Evolutionary conservation across 805 yeast genomes (phyloP), one percentile per base, ranked within the genome.

Genomic region (Candida montana): DNA sequence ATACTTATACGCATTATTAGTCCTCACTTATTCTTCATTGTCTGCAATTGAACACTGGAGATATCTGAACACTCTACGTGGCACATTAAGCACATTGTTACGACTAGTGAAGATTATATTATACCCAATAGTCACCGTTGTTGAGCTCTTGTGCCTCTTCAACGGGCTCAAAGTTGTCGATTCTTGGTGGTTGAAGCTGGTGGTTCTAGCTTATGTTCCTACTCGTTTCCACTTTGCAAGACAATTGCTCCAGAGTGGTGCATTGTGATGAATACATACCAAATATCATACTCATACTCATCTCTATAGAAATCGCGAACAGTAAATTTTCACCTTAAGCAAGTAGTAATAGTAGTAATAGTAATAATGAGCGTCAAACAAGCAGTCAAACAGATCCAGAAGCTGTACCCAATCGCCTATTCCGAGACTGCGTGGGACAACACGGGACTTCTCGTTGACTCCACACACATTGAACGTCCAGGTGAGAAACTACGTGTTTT

Each of bases 361-460:
- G n/a, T n/a, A n/a, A n/a, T n/a, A n/a, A 54, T 55, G 57, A 45
- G 54, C 1, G 33, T 83, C 21, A 71, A 71, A 41, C 58, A 62
- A 33, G 70, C 78, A 2, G 66, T 82, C 7, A 57, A 62, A 8
- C 61, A 62, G 1, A 79, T 91, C 45, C 86, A 88, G 57, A 79
- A 75, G 49, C 65, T 80, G n/a, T 93, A 85, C 56, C 99, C 99
- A 2, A 59, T 75, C 13, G 75, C 74, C 34, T 73, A 84, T 45
- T 97, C 98, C 0, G 98, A 91, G 54, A 69, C 72, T 17, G 62
- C 89, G 3, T 93, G 99, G 99, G 99, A 93, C 57, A 93, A 93
- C 61, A 90, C 96, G 0, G 99, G 99, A 1, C 68, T 93, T 27
- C 63, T 93, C 34, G 82, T 93, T 9, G 96, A 90, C 55, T 65